Evolutionary conservation across 225 moss, liverwort and hornwort species (phyloP), one percentile per base, ranked within the genome.

Genomic region (Antitrichia curtipendula): DNA sequence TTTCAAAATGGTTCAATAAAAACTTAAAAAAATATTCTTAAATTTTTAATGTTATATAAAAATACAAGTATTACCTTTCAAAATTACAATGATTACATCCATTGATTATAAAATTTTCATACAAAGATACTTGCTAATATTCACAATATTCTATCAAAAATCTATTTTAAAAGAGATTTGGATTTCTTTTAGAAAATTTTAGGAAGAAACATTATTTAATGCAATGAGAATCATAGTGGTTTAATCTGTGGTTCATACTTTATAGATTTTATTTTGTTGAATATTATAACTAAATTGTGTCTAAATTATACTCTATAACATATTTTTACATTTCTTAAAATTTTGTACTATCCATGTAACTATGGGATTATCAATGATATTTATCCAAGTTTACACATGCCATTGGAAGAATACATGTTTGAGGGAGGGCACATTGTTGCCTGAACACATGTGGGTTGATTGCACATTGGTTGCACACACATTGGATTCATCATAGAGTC

Each of bases 401-500:
- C 58, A 25, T n/a, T 60, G 3, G 88, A 77, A 19, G 90, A 76
- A 23, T 89, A 90, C 19, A 70, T 41, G 22, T 41, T 70, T 4
- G 70, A 70, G 2, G 70, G 41, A 8, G 25, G 2, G 5, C 70
- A 70, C 70, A 93, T 94, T 12, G 96, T 85, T 32, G 96, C 92
- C 58, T 96, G 95, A 18, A 95, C 87, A 79, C 95, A 97, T 70
- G 96, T 45, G 14, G 95, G 94, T 73, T 95, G 96, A 77, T 92
- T 94, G 88, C 97, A 97, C 94, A 96, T 92, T 57, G 97, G 95
- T 82, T 97, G 97, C 10, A 96, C 88, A 77, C 96, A 97, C 96
- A 96, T 97, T 13, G 95, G 95, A 83, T 96, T 96, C 83, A 97
- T 84, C 2, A 92, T 58, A 19, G 96, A 92, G 81, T 96, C 95